Evolutionary conservation across 768 basidiomycete species (phyloP).

Genomic region (Mycena maculata): DNA sequence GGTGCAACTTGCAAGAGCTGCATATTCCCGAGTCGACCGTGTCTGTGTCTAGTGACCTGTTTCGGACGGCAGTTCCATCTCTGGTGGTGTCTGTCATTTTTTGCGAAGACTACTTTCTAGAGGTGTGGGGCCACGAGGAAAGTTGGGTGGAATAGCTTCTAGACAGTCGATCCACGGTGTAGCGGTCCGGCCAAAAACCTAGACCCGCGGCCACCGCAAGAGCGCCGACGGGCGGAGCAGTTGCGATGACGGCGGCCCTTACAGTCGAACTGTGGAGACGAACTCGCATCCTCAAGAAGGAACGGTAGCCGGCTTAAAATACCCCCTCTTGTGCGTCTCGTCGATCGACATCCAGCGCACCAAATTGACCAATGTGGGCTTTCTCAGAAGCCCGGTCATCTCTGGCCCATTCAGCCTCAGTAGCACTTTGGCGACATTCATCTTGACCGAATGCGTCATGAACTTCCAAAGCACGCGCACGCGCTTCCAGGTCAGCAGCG

Average conservation of each 20-base stretch:
- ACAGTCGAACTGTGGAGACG: background rate
- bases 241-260: background rate
- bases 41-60: background rate
- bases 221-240: background rate
- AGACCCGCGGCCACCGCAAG: background rate
- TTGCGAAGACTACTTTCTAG: no score
- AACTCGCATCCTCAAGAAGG: background rate
- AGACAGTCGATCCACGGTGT: no score
- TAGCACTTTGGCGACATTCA: no score
- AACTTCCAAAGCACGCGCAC: no score
- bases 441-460: no score
- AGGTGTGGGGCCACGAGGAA: background rate
- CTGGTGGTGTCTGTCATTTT: background rate
- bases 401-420: background rate
- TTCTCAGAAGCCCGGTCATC: constrained; percentile 10
- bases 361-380: background rate
- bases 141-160: no score
- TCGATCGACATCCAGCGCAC: constrained; percentile 20
- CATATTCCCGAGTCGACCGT: background rate
- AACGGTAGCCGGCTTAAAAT: background rate
- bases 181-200: background rate
- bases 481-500: no score
- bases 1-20: background rate
- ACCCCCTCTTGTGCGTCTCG: constrained; percentile 11
- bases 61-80: background rate